Evolutionary conservation across 2,329 filamentous ascomycete genomes (phyloP), one percentile per base, ranked within the genome.

Genomic region (Aspergillus candidus): DNA sequence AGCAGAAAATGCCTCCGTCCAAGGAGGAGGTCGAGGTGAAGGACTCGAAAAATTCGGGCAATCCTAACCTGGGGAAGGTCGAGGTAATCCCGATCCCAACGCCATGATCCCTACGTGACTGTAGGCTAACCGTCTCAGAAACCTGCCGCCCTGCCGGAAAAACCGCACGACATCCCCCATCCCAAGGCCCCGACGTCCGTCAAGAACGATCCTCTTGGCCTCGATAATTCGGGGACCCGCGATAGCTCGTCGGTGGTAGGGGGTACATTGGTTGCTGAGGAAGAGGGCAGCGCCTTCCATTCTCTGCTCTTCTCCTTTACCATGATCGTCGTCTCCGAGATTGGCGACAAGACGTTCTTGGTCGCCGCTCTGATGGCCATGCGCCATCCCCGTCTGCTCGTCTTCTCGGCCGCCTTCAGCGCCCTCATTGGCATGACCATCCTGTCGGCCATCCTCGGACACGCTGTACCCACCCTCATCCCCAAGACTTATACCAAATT

Each of bases 331-430:
- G 85, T 97, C 57, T 96, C 91, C 37, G 93, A 98, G 66, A 82
- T 98, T 58, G 93, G 93, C 51, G 93, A 98, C 78, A 98, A 98
- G 72, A 98, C 93, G 0, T 98, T 98, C 73, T 77, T 98, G 35
- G 88, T 98, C 15, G 93, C 93, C 6, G 91, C 90, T 6, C 79
- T 98, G 13, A 98, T 98, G 93, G 93, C 93, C 11, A 98, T 98
- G 93, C 93, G 95, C 65, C 91, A 98, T 60, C 86, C 93, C 50
- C 84, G 93, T 41, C 73, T 95, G 52, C 78, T 97, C 11, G 93
- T 98, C 49, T 98, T 98, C 70, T 86, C 88, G 2, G 89, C 93
- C 6, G 93, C 93, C n/a, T 91, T 95, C 58, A 82, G 84, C 41
- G 94, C 93, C 8, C 76, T 98, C 36, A 80, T 95, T 47, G 79